Evolutionary conservation across 140 eudicot species (phyloP).

Genomic region (Ambrosia hybrid): DNA sequence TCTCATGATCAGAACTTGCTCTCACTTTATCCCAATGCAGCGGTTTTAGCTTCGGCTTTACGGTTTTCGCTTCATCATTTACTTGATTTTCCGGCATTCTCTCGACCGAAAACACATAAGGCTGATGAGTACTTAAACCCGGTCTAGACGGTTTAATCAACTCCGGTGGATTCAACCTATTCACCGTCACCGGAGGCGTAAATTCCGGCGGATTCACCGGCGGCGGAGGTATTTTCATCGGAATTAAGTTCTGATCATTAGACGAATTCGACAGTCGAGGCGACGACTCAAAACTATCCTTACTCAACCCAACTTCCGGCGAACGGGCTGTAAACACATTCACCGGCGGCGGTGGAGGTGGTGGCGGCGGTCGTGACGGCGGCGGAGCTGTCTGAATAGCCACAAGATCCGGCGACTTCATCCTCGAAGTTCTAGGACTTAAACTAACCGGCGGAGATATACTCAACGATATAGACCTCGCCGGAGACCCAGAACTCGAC

Average conservation of each 20-base stretch:
- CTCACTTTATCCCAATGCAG: conserved; percentile 97
- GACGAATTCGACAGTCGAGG: conserved; percentile 49
- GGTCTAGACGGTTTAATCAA: conserved; percentile 52
- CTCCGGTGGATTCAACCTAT: conserved; percentile 47
- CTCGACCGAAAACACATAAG: conserved; percentile 17
- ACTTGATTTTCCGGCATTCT: conserved; percentile 44
- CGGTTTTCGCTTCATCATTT: conserved; percentile 42
- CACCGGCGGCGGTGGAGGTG: conserved; percentile 21
- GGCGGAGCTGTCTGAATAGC: conserved; percentile 52
- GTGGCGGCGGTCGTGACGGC: conserved; percentile 44
- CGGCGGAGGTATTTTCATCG: conserved; percentile 36
- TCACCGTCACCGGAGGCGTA: conserved; percentile 31
- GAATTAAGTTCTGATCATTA: conserved; percentile 34
- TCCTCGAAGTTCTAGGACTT: conserved; percentile 62
- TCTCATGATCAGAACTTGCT: conserved; percentile 92
- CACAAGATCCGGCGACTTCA: conserved; percentile 74
- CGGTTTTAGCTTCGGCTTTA: conserved; percentile 70
- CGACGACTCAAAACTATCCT: conserved; percentile 51
- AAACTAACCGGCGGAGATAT: conserved; percentile 73
- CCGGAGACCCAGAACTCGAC: conserved; percentile 65
- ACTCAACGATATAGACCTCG: conserved; percentile 69
- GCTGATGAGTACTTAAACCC: conserved; percentile 25
- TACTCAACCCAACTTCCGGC: conserved; percentile 47
- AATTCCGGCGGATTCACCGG: conserved; percentile 38
- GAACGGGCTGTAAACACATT: conserved; percentile 24